Evolutionary conservation across 129 eudicot genomes (phyloP).

Genomic region (Smallanthus sonchifolius): DNA sequence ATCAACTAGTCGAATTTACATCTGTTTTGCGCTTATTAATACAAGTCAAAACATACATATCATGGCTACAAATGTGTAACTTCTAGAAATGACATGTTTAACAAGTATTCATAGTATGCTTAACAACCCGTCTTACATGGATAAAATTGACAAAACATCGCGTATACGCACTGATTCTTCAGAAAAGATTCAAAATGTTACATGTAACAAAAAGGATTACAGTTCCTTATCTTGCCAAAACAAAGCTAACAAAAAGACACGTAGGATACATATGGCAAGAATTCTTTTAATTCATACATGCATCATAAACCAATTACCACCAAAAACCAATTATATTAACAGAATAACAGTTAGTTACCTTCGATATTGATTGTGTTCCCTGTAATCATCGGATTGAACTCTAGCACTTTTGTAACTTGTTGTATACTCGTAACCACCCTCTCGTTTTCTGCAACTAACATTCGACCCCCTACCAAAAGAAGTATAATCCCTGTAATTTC

Average conservation of each 20-base stretch:
- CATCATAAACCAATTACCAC: constrained; percentile 10
- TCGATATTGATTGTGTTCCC: constrained; percentile 26
- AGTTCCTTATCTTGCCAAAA: constrained; percentile 15
- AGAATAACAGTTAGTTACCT: constrained; percentile 15
- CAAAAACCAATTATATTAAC: constrained; percentile 22
- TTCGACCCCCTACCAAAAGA: constrained; percentile 33
- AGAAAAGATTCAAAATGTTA: constrained; percentile 4
- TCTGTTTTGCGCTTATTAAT: too few relatives aligned
- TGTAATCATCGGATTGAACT: constrained; percentile 27
- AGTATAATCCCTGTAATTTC: constrained; percentile 17
- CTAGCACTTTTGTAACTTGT: constrained; percentile 44
- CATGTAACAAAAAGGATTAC: background rate
- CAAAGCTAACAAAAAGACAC: constrained; percentile 22
- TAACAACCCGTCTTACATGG: background rate
- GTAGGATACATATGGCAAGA: background rate
- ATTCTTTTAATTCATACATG: constrained; percentile 10
- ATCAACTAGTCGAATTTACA: too few relatives aligned
- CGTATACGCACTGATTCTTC: constrained; percentile 11
- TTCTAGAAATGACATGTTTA: background rate
- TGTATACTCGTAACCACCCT: constrained; percentile 45
- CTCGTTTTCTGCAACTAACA: constrained; percentile 59
- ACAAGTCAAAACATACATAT: too few relatives aligned
- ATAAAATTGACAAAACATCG: constrained; percentile 12
- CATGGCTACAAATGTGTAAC: background rate
- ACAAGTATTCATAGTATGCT: background rate